These are phyloP conservation scores for Volvox africanus DNA, from an alignment of 139 green algal genomes.

Conservation along the genomic window DNA sequence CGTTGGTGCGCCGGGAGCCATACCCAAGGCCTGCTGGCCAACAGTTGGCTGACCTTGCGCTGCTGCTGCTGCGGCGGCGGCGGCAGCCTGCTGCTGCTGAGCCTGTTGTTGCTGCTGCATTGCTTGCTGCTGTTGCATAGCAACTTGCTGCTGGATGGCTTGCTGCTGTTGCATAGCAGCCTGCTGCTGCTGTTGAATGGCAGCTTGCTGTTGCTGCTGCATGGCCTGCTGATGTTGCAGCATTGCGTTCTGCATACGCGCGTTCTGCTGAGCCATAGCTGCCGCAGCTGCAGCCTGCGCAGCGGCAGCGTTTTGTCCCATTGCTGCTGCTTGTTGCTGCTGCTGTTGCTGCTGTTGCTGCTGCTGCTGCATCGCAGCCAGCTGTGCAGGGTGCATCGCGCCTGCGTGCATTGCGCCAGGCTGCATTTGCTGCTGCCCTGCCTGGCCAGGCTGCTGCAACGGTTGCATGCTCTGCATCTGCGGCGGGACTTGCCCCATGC, in stretches of 20 bases:
- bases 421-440: constrained; percentile 25
- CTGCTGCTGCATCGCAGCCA: constrained; percentile 9
- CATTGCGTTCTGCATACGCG: constrained; percentile 38
- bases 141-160: not conserved
- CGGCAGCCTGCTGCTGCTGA: not conserved
- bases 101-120: not conserved
- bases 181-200: not conserved
- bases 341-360: constrained; percentile 16
- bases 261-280: constrained; percentile 19
- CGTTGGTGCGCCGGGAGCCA: constrained; percentile 6
- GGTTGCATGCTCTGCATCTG: not conserved
- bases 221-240: constrained; percentile 26
- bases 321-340: not conserved
- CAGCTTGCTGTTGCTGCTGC: constrained; percentile 15
- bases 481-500: constrained; percentile 1
- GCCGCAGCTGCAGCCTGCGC: not conserved
- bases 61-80: not conserved
- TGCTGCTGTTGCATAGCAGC: not conserved
- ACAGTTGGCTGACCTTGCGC: not conserved
- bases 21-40: not conserved
- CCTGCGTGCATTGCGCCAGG: constrained; percentile 27
- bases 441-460: not conserved
- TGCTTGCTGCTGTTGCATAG: not conserved
- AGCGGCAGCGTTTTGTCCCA: too few relatives aligned
- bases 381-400: constrained; percentile 24